Conservation (phyloP, 441 rosid genomes). For the Dalechampia spathulata region DNA sequence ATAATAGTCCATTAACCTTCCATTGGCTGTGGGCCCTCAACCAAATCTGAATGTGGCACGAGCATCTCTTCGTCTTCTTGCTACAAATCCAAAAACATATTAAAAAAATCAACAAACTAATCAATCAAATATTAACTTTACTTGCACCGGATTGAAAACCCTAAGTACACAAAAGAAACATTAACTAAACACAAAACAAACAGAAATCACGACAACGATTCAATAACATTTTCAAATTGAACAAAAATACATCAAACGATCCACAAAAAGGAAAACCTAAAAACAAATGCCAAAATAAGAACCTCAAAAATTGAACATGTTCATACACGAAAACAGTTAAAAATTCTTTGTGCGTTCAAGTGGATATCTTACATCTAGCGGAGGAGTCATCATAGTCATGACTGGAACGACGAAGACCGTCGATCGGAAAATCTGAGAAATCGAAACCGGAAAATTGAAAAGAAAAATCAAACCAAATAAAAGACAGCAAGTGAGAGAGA, state of each 20-base stretch:
- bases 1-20: constrained; percentile 47
- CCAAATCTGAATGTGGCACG: constrained; percentile 85
- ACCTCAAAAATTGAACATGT: background rate
- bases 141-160: constrained; percentile 34
- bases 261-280: background rate
- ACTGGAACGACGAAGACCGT: constrained; percentile 18
- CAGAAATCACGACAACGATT: too few relatives aligned
- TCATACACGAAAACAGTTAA: background rate
- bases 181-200: too few relatives aligned
- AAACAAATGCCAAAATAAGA: too few relatives aligned
- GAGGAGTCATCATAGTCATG: constrained; percentile 91
- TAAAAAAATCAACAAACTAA: constrained; percentile 18
- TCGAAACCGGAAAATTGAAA: too few relatives aligned
- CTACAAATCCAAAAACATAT: constrained; percentile 35
- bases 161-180: too few relatives aligned
- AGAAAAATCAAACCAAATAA: too few relatives aligned
- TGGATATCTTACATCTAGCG: constrained; percentile 54
- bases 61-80: constrained; percentile 97
- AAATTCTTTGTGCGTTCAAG: constrained; percentile 4
- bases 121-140: constrained; percentile 14
- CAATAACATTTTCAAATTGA: too few relatives aligned
- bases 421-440: constrained; percentile 14
- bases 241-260: too few relatives aligned
- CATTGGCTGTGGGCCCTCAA: constrained; percentile 90
- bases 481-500: constrained; percentile 1